Conservation (phyloP, 352 stramenopile genomes). For the Pythium volutum region DNA sequence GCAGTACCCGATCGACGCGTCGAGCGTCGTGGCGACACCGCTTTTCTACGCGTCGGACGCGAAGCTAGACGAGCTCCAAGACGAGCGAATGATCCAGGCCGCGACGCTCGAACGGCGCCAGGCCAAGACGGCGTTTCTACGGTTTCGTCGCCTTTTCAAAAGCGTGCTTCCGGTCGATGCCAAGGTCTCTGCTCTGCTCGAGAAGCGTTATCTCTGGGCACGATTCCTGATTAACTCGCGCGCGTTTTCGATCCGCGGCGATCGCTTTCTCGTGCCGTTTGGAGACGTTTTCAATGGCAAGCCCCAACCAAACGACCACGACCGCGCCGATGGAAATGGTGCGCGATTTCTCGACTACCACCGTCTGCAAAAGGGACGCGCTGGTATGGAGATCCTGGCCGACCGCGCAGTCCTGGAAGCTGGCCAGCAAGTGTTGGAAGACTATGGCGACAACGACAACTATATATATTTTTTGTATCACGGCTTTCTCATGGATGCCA, state of each 20-base stretch:
- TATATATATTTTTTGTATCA: conserved; percentile 87
- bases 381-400: conserved; percentile 58
- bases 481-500: conserved; percentile 87
- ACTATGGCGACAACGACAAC: conserved; percentile 95
- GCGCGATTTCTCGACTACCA: conserved; percentile 65
- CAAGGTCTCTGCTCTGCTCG: background rate
- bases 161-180: conserved; percentile 12
- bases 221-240: conserved; percentile 71
- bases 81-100: conserved; percentile 39
- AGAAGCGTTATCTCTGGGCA: conserved; percentile 38
- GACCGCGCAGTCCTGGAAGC: conserved; percentile 43
- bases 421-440: conserved; percentile 85
- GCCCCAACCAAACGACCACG: conserved; percentile 27
- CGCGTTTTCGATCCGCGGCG: conserved; percentile 72
- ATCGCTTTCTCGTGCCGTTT: conserved; percentile 81
- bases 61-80: conserved; percentile 39
- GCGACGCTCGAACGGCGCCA: conserved; percentile 27
- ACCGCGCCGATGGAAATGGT: conserved; percentile 34
- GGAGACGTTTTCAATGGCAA: conserved; percentile 87
- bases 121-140: conserved; percentile 30
- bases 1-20: conserved; percentile 4
- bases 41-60: conserved; percentile 33
- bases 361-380: conserved; percentile 26
- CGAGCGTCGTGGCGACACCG: conserved; percentile 28
- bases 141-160: conserved; percentile 48